Base-by-base conservation (phyloP, 305 asterid species). In the Nicotiana rustica region DNA sequence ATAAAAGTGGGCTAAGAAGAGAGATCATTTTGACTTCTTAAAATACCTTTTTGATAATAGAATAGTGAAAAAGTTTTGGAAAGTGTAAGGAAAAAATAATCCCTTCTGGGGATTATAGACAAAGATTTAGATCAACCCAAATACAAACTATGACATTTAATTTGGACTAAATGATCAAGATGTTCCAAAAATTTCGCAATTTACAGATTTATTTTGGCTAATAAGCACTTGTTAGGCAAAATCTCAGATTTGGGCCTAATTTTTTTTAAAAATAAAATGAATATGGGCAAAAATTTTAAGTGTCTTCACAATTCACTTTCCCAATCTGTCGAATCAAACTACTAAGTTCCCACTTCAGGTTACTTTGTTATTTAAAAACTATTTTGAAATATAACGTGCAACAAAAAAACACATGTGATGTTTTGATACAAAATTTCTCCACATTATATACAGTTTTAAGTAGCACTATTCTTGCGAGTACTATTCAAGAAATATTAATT, bases 311-410 rank as follows among this genome's bases (percentile, higher is more conserved):
- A 52, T 25, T 14, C 79, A 73, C 64, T 10, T 3, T 9, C 80
- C 17, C 15, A 52, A 29, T 15, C 66, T 75, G 17, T 9, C 6
- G 9, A 75, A 75, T 61, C 80, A 75, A 52, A 52, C 47, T 29
- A 49, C 29, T 75, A 75, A 75, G 65, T 75, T 75, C 29, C 31
- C 4, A 2, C 4, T 8, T 15, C 29, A 52, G 6, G 47, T 75
- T 73, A 73, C 62, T 49, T 7, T 18, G 78, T 73, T 13, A 73
- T 47, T 61, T 14, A 73, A 73, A 49, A 21, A 73, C 64, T 73
- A 25, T 47, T 73, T 49, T 49, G 62, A 73, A 47, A 73, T 13
- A 47, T 21, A 73, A 73, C 35, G 49, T 73, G 21, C 79, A 73
- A 55, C 14, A 73, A 73, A 47, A 36, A 73, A 21, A 73, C 79